Evolutionary conservation across 2,329 filamentous ascomycete species (phyloP).

Genomic region (Aspergillus piperis): DNA sequence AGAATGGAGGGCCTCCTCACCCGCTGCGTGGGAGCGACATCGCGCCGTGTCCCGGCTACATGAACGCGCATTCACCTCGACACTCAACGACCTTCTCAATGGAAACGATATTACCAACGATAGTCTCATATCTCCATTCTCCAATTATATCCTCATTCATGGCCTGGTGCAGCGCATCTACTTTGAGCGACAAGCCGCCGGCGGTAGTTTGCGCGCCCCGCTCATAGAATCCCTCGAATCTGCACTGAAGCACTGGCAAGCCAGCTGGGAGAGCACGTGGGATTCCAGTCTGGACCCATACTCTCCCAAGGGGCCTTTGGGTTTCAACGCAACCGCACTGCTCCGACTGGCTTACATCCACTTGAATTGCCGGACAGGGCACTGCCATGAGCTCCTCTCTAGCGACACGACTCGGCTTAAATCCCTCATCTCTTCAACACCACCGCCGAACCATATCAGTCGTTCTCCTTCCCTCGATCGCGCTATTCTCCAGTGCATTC

Average conservation of each 20-base stretch:
- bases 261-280: conserved; percentile 42
- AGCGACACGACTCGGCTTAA: conserved; percentile 3
- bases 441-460: neutral
- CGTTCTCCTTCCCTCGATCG: neutral
- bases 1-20: conserved; percentile 23
- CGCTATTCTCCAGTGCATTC: conserved; percentile 13
- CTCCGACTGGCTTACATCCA: conserved; percentile 20
- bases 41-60: neutral
- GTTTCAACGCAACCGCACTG: conserved; percentile 18
- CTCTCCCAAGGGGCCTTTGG: conserved; percentile 10
- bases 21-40: neutral
- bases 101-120: neutral
- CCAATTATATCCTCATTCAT: conserved; percentile 69
- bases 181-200: conserved; percentile 53
- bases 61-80: neutral
- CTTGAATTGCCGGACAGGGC: conserved; percentile 6
- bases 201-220: neutral
- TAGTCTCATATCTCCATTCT: conserved; percentile 48
- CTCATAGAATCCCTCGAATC: neutral
- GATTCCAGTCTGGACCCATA: conserved; percentile 49
- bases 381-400: conserved; percentile 3
- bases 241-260: conserved; percentile 11
- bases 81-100: neutral
- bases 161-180: conserved; percentile 71
- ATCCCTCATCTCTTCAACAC: neutral